Base-by-base conservation (phyloP, 2,329 filamentous ascomycete genomes). In the Albophoma yamanashiensis region DNA sequence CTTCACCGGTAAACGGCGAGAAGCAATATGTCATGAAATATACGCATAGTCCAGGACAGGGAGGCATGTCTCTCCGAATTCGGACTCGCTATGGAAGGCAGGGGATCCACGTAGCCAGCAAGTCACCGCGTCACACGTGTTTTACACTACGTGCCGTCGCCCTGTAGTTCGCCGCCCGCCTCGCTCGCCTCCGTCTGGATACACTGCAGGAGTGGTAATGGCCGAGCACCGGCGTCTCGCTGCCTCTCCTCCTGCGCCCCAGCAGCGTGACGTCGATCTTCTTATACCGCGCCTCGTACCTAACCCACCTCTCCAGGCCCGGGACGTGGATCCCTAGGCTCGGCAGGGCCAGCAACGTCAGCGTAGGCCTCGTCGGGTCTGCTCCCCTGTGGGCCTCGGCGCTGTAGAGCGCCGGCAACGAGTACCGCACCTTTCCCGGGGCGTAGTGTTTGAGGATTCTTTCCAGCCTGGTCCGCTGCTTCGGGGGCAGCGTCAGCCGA, bases 401-500 rank as follows among this genome's bases (percentile, higher is more conserved):
- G 9, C 74, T 71, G 66, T 85, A 85, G 9, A 86, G 67, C 1
- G 78, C 83, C 0, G 83, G 83, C 2, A 86, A 69, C 0, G 82
- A 81, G 62, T 76, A 85, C 15, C 83, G 74, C 17, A 79, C 75
- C 67, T 85, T 85, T 0, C 77, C 80, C 0, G 82, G 81, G 0
- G 82, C 82, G 59, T 80, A 75, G 8, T 73, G 68, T 61, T 77
- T 78, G 22, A 86, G 75, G 11, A 79, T 60, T 2, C 69, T 69
- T 38, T 75, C 73, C 0, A 85, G 70, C 20, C 65, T 63, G 2
- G 66, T 60, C 55, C 74, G 58, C 65, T 72, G 61, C 60, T 67
- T 58, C 2, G 66, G 64, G 1, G 67, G 59, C 3, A 85, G 73
- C 0, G 73, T 73, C 47, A 76, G 75, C 22, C 79, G 77, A 63